These are phyloP conservation scores for Coprinopsis marcescibilis DNA, from an alignment of 768 basidiomycete genomes.

Conservation along the genomic window DNA sequence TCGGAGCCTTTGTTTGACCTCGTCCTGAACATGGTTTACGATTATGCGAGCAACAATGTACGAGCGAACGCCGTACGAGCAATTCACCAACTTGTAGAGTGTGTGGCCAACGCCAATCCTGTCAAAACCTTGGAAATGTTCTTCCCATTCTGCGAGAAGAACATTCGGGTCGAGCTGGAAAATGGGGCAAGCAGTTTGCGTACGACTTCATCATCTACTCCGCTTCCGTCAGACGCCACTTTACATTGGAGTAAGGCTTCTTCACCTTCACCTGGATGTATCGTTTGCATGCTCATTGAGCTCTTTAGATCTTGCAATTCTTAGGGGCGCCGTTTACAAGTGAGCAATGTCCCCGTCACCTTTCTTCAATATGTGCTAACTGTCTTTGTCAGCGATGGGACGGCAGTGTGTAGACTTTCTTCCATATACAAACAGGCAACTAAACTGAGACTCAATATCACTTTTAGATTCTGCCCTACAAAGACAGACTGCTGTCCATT, in stretches of 20 bases:
- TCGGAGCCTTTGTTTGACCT: constrained; percentile 78
- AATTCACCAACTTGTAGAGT: constrained; percentile 81
- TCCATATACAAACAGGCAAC: background rate
- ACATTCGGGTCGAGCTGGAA: constrained; percentile 74
- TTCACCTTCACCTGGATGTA: constrained; percentile 5
- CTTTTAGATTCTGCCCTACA: constrained; percentile 57
- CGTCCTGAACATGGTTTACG: constrained; percentile 75
- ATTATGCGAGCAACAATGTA: constrained; percentile 85
- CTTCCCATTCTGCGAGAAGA: constrained; percentile 62
- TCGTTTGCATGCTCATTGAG: background rate
- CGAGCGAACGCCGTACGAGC: constrained; percentile 87
- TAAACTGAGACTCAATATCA: background rate
- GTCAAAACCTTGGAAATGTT: constrained; percentile 74
- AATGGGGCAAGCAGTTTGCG: constrained; percentile 74
- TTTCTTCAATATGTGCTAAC: background rate
- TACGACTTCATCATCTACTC: constrained; percentile 64
- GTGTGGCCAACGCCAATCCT: constrained; percentile 77
- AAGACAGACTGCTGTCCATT: constrained; percentile 53
- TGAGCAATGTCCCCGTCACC: constrained; percentile 29
- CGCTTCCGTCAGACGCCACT: constrained; percentile 75
- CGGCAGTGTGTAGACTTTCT: constrained; percentile 38
- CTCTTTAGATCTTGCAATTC: constrained; percentile 57
- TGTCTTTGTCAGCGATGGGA: constrained; percentile 42
- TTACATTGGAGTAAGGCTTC: constrained; percentile 73
- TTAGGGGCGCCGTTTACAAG: constrained; percentile 79